Evolutionary conservation across 1,139 yeast genomes (phyloP).

Genomic region (Sporopachydermia cereana): DNA sequence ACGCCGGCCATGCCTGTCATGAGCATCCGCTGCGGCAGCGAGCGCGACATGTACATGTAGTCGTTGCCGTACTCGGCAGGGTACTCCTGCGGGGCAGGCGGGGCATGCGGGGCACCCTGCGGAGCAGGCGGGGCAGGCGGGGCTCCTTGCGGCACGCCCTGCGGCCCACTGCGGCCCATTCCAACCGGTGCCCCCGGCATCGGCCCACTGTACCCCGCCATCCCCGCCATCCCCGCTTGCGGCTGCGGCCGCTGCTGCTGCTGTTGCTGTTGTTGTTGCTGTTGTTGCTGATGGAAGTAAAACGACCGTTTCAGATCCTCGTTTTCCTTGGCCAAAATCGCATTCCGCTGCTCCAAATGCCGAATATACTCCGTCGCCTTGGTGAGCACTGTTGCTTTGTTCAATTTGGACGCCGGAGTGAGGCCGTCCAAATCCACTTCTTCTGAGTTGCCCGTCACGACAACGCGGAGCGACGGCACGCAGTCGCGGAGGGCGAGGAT

Average conservation of each 20-base stretch:
- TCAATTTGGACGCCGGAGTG: constrained; percentile 76
- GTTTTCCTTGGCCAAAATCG: constrained; percentile 42
- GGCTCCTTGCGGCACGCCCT: background rate
- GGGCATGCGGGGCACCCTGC: background rate
- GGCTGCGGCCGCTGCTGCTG: constrained; percentile 13
- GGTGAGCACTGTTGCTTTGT: constrained; percentile 78
- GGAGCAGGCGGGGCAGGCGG: background rate
- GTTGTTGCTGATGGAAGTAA: constrained; percentile 12
- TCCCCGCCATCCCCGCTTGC: background rate
- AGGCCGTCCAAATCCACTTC: constrained; percentile 61
- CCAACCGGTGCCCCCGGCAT: background rate
- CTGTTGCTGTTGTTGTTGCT: constrained; percentile 10
- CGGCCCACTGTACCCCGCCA: background rate
- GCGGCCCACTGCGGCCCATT: too few relatives aligned
- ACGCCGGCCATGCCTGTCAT: constrained; percentile 3
- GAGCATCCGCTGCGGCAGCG: background rate
- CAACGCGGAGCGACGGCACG: constrained; percentile 47
- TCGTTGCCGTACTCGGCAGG: constrained; percentile 18
- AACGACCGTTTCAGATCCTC: constrained; percentile 30
- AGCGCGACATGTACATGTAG: constrained; percentile 3
- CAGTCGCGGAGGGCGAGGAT: constrained; percentile 62
- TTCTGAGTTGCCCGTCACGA: constrained; percentile 27
- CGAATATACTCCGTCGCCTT: constrained; percentile 86
- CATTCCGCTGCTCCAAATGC: constrained; percentile 67
- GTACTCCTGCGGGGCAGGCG: constrained; percentile 20